Percentiles rank a stretch among this genome's conserved stretches.
Conservation (phyloP, 495 filamentous ascomycete genomes). For the Echria macrotheca region DNA sequence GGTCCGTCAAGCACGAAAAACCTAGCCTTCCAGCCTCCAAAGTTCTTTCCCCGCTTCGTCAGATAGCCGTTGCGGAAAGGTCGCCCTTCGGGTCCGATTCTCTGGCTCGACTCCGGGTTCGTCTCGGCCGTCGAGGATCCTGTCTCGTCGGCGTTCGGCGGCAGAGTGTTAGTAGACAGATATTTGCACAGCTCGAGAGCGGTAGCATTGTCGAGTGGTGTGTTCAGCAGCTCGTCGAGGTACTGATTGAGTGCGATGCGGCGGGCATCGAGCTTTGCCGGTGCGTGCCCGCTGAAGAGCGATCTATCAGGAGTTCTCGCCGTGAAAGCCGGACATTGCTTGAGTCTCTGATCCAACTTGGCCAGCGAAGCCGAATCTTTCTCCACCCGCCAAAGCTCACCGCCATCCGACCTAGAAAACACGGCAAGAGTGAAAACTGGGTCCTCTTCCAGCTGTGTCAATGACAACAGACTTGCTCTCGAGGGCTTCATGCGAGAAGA, state of each 20-base stretch:
- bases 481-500: constrained; percentile 90
- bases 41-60: constrained; percentile 95
- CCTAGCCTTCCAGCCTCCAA: constrained; percentile 97
- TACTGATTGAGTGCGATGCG: constrained; percentile 77
- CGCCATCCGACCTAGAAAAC: constrained; percentile 67
- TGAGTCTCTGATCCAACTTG: constrained; percentile 73
- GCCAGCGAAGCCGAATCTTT: constrained; percentile 81
- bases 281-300: constrained; percentile 88
- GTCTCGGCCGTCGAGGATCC: constrained; percentile 41
- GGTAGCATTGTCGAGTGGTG: constrained; percentile 68
- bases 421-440: constrained; percentile 90
- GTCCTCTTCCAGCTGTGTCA: constrained; percentile 73
- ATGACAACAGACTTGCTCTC: constrained; percentile 69
- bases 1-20: constrained; percentile 92
- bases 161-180: constrained; percentile 78
- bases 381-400: constrained; percentile 87
- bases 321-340: constrained; percentile 60
- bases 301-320: constrained; percentile 73
- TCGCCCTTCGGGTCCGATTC: constrained; percentile 54
- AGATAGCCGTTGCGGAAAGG: constrained; percentile 84
- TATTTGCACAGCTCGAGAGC: constrained; percentile 85
- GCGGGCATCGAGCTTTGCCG: constrained; percentile 86
- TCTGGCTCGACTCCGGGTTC: constrained; percentile 33
- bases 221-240: constrained; percentile 76
- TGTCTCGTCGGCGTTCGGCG: constrained; percentile 64